Base-by-base conservation (phyloP, 495 filamentous ascomycete genomes). In the Xylaria palmicola region DNA sequence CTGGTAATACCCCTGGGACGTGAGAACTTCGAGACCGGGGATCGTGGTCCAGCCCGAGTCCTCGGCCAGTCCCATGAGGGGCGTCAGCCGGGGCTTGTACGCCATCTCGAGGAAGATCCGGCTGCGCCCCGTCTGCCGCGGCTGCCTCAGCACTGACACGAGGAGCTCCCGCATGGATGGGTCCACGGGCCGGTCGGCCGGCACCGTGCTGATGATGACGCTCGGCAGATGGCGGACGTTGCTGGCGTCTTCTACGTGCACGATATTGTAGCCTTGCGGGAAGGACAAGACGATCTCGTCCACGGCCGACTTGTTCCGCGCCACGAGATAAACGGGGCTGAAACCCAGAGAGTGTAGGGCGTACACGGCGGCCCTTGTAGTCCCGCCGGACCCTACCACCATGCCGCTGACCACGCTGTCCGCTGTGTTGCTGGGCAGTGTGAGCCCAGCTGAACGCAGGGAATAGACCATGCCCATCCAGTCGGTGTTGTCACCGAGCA, bases 401-500 rank as follows among this genome's bases (percentile, higher is more conserved):
- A 92, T 79, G 22, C 77, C 90, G 59, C 78, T 75, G 26, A 77
- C 75, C 22, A 66, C 39, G 68, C 67, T 41, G 68, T 67, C 41
- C 62, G 65, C 54, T 62, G 68, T 44, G 56, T 65, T 47, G 9
- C 37, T 73, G 74, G 45, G 75, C 68, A 62, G 64, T 65, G 64
- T 77, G 22, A 90, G 77, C 27, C 90, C 89, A 3, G 87, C 86
- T 40, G 85, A 84, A 55, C 86, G 85, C n/a, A 99, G 86, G 3
- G 89, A 87, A 53, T 85, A 82, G 12, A 86, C 84, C 87, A 99
- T 99, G 45, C 94, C 94, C 64, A 86, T 82, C 92, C 93, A 99
- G 79, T 99, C 94, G 20, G 93, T 97, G 77, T 99, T 99, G 68
- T 90, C 89, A 15, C 94, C 94, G 48, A 89, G 72, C 4, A 97